phyloP scores from a whole-genome alignment of 148 eudicot genomes.

The Rhododendron vialii region DNA sequence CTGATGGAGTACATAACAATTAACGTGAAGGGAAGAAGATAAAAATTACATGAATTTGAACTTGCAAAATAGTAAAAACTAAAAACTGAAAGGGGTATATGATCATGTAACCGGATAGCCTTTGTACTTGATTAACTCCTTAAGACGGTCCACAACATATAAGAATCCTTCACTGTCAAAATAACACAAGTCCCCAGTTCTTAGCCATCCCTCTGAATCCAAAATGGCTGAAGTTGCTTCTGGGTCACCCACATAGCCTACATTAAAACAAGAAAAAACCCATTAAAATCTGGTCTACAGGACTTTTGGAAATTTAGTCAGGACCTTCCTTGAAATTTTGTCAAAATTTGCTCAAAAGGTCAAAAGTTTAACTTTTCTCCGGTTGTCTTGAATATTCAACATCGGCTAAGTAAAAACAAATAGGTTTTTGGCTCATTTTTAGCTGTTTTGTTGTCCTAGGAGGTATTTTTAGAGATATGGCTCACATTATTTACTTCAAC shows the following conservation, averaged over 20 bases:
- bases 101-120: constrained; percentile 8
- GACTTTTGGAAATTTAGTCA: neutral
- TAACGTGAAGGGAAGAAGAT: neutral
- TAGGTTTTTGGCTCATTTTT: neutral
- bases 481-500: neutral
- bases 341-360: neutral
- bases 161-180: constrained; percentile 15
- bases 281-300: neutral
- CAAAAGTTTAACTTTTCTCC: neutral
- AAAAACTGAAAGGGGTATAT: neutral
- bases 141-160: constrained; percentile 7
- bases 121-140: constrained; percentile 19
- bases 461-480: neutral
- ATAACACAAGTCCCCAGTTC: constrained; percentile 16
- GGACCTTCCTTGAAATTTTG: neutral
- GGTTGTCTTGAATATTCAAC: neutral
- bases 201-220: constrained; percentile 21
- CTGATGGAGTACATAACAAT: too few relatives aligned
- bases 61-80: neutral
- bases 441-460: neutral
- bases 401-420: neutral
- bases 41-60: neutral
- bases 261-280: neutral
- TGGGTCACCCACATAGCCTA: constrained; percentile 11
- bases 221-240: constrained; percentile 10